Conservation (phyloP, 2,329 filamentous ascomycete species). For the Lachnellula willkommii region DNA sequence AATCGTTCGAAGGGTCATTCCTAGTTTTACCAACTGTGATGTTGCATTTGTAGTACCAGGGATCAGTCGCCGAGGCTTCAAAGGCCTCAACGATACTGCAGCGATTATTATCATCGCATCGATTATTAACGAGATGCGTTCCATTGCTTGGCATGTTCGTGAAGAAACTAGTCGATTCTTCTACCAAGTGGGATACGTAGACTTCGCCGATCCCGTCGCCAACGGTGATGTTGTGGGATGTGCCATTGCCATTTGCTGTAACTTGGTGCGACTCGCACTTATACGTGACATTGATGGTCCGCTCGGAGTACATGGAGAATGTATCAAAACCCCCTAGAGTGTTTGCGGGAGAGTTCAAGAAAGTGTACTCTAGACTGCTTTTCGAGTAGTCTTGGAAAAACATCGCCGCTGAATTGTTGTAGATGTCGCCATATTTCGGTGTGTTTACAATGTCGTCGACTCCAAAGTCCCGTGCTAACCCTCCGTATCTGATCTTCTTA, state of each 20-base stretch:
- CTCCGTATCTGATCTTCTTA: slow-evolving; percentile 34
- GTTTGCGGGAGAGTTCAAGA: slow-evolving; percentile 32
- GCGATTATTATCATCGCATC: slow-evolving; percentile 14
- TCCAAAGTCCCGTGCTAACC: slow-evolving; percentile 32
- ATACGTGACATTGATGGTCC: slow-evolving; percentile 30
- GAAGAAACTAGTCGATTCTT: slow-evolving; percentile 36
- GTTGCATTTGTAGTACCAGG: slow-evolving; percentile 41
- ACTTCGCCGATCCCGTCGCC: slow-evolving; percentile 19
- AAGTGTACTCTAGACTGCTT: slow-evolving; percentile 33
- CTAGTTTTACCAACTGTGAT: slow-evolving; percentile 35
- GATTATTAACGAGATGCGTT: slow-evolving; percentile 1
- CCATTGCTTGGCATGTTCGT: slow-evolving; percentile 22
- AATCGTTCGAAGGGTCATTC: slow-evolving; percentile 22
- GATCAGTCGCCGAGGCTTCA: slow-evolving; percentile 32
- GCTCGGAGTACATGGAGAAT: slow-evolving; percentile 31
- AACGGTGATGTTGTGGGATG: slow-evolving; percentile 26
- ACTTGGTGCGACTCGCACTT: slow-evolving; percentile 32
- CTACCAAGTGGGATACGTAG: slow-evolving; percentile 23
- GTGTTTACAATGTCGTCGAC: slow-evolving; percentile 15
- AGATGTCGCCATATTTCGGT: slow-evolving; percentile 28
- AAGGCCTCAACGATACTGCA: slow-evolving; percentile 34
- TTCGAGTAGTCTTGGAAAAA: slow-evolving; percentile 14
- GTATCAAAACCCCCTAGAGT: slow-evolving; percentile 7
- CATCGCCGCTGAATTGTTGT: slow-evolving; percentile 6
- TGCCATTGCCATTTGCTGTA: slow-evolving; percentile 31